These are phyloP conservation scores for Pisolithus albus DNA, from an alignment of 768 basidiomycete genomes.

Conservation along the genomic window DNA sequence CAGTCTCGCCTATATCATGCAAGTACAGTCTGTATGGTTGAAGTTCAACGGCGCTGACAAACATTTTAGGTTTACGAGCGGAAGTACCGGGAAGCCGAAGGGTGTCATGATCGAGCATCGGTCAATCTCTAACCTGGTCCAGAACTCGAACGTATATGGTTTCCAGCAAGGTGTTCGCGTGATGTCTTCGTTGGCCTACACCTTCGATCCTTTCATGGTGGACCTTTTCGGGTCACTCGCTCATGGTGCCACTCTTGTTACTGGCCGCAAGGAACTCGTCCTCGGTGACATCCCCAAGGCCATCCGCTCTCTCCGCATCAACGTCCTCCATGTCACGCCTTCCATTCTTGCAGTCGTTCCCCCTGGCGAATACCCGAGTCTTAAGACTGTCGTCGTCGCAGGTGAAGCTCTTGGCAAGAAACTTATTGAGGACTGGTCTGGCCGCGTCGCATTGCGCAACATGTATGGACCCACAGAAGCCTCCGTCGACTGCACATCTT, in stretches of 20 bases:
- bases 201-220: constrained; percentile 18
- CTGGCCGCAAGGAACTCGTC: constrained; percentile 17
- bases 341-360: constrained; percentile 25
- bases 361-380: constrained; percentile 18
- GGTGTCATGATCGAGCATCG: constrained; percentile 17
- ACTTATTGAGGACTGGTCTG: constrained; percentile 18
- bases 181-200: constrained; percentile 24
- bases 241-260: constrained; percentile 14
- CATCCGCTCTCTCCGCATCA: constrained; percentile 20
- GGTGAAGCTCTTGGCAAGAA: constrained; percentile 16
- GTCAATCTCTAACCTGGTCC: constrained; percentile 10
- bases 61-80: constrained; percentile 12
- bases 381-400: constrained; percentile 22
- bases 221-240: constrained; percentile 17
- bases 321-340: constrained; percentile 24
- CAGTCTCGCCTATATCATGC: constrained; percentile 23
- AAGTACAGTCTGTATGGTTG: neutral
- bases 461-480: constrained; percentile 32
- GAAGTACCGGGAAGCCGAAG: constrained; percentile 17
- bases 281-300: constrained; percentile 25
- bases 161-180: constrained; percentile 19
- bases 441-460: constrained; percentile 22
- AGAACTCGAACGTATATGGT: constrained; percentile 11
- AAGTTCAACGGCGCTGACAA: neutral
- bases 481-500: constrained; percentile 24